These are phyloP conservation scores for Aaosphaeria arxii DNA, from an alignment of 2,329 filamentous ascomycete species.

Conservation along the genomic window DNA sequence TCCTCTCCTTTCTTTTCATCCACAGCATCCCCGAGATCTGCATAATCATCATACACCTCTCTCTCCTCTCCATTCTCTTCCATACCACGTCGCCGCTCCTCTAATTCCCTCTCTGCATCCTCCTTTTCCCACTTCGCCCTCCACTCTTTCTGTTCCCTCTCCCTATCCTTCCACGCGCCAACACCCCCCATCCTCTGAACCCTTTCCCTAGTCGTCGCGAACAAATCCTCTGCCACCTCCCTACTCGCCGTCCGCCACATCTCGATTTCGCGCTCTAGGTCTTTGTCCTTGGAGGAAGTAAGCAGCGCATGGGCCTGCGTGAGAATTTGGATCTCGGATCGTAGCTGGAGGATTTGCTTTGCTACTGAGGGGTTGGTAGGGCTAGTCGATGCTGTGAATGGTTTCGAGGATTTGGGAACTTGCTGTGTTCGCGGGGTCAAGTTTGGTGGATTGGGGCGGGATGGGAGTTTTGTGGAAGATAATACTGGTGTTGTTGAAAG, in stretches of 20 bases:
- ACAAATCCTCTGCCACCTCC: constrained; percentile 66
- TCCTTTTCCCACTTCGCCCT: constrained; percentile 38
- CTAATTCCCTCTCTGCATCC: constrained; percentile 25
- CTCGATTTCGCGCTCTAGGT: constrained; percentile 54
- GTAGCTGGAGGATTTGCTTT: constrained; percentile 30
- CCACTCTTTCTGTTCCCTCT: constrained; percentile 32
- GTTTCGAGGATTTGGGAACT: constrained; percentile 16
- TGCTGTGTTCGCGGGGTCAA: neutral
- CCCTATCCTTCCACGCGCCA: constrained; percentile 49
- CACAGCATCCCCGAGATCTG: constrained; percentile 28
- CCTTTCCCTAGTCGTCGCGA: constrained; percentile 57
- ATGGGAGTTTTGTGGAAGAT: constrained; percentile 5
- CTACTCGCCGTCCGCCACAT: constrained; percentile 63
- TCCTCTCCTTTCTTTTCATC: constrained; percentile 40
- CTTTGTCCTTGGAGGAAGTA: constrained; percentile 45
- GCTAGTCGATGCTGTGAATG: neutral
- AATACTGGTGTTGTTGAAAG: constrained; percentile 28
- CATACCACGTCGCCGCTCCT: constrained; percentile 15
- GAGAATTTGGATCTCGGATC: constrained; percentile 40
- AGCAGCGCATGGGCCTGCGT: constrained; percentile 39
- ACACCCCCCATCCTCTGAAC: constrained; percentile 64
- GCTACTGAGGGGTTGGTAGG: constrained; percentile 17
- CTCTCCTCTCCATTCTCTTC: constrained; percentile 42
- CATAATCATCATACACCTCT: constrained; percentile 49
- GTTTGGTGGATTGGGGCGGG: neutral